Evolutionary conservation across 352 stramenopile species (phyloP).

Genomic region (Globisporangium takayamanum): DNA sequence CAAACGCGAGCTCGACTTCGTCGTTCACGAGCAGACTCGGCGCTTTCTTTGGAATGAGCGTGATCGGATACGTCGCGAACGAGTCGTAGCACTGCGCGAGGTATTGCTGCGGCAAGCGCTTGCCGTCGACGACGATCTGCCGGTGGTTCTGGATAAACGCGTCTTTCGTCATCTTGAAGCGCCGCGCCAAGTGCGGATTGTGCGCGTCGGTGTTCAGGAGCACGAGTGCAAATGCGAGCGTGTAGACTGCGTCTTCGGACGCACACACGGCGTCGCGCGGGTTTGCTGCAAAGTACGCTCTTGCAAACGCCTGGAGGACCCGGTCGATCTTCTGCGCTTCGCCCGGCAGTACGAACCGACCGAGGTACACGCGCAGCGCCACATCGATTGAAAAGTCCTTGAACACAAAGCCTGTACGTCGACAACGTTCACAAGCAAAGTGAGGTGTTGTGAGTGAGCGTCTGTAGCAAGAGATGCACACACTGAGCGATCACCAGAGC

Average conservation of each 20-base stretch:
- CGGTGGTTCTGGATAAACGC: slow-evolving; percentile 78
- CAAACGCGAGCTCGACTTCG: slow-evolving; percentile 68
- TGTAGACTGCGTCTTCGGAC: slow-evolving; percentile 72
- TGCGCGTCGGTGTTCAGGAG: slow-evolving; percentile 80
- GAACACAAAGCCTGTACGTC: slow-evolving; percentile 46
- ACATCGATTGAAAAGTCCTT: slow-evolving; percentile 55
- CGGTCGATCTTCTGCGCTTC: slow-evolving; percentile 85
- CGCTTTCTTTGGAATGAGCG: slow-evolving; percentile 49
- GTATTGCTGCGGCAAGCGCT: slow-evolving; percentile 37
- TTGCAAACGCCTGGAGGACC: slow-evolving; percentile 76
- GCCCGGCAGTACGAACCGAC: slow-evolving; percentile 56
- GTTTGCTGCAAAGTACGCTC: slow-evolving; percentile 56
- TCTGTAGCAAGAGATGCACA: neutral
- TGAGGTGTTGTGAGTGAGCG: neutral
- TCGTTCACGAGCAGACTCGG: slow-evolving; percentile 26
- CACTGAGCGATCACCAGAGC: neutral
- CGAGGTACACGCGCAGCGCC: slow-evolving; percentile 62
- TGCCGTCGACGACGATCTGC: slow-evolving; percentile 32
- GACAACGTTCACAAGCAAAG: neutral
- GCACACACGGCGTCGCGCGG: slow-evolving; percentile 40
- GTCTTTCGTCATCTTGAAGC: slow-evolving; percentile 68
- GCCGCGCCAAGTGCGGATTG: slow-evolving; percentile 51
- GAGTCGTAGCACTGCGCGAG: slow-evolving; percentile 59
- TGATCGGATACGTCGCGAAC: slow-evolving; percentile 52
- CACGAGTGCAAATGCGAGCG: slow-evolving; percentile 67